Base-by-base conservation (phyloP, 371 early-diverging fungal genomes). In the Vairimorpha ceranae region DNA sequence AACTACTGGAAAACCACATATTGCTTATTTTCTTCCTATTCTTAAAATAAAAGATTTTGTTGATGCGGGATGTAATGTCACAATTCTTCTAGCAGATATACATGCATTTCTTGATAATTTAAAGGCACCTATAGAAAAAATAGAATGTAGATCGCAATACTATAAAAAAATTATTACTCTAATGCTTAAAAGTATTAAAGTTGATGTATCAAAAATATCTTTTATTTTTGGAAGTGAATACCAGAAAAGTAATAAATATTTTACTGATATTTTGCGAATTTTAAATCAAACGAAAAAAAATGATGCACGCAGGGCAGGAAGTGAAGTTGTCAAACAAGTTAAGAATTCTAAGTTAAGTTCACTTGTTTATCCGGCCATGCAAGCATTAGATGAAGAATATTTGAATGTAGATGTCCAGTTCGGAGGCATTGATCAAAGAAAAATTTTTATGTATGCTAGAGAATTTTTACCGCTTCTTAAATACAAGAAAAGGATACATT, bases 391-490 rank as follows among this genome's bases (percentile, higher is more conserved):
- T 83, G 99, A 99, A 86, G 93, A 97, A 85, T 93, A 95, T 86
- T 87, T 99, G 43, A 86, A 88, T 32, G 93, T 93, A 33, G 99
- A 99, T 85, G 92, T 90, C 25, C 97, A 99, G 86, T 97, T 99
- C 85, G 99, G 99, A 60, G 99, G 99, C 74, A 90, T 93, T 12
- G 99, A 99, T 84, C 99, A 99, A 86, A 90, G 99, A 83, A 99
- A 99, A 89, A 99, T 99, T 80, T 99, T 99, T 81, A 90, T 90
- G 0, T 89, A 92, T 85, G 96, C 99, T 43, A 93, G 92, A 83
- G 93, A 94, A 84, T 92, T 91, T 86, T 80, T 99, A 78, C 97
- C 97, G 29, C 85, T 85, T 45, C 85, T 99, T 33, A 97, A 96
- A 45, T 99, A 94, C 87, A 89, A 90, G 84, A 97, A 96, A 86